Evolutionary conservation across 1,284 basidiomycete species (phyloP).

Genomic region (Heliocybe sulcata): DNA sequence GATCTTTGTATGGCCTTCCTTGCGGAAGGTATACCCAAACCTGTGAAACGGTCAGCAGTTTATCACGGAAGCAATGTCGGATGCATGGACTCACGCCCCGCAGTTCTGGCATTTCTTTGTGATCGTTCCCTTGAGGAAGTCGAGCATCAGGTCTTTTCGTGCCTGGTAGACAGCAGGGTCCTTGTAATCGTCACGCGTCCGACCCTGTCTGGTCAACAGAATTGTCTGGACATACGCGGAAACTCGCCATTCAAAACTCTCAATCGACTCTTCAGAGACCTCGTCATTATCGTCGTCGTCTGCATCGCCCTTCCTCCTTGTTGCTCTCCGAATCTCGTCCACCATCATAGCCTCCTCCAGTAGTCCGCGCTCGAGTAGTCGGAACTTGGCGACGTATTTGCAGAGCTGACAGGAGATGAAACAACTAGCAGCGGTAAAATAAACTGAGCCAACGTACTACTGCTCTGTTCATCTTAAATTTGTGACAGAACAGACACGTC

Average conservation of each 20-base stretch:
- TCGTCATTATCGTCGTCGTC: slow-evolving; percentile 35
- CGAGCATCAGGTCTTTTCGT: slow-evolving; percentile 76
- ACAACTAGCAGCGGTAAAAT: neutral
- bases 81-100: slow-evolving; percentile 57
- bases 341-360: slow-evolving; percentile 78
- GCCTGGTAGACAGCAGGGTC: slow-evolving; percentile 84
- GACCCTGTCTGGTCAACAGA: slow-evolving; percentile 48
- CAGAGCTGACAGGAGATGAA: slow-evolving; percentile 45
- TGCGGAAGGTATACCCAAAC: slow-evolving; percentile 82
- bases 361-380: slow-evolving; percentile 87
- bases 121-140: slow-evolving; percentile 74
- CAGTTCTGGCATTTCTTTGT: slow-evolving; percentile 77
- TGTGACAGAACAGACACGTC: slow-evolving; percentile 95
- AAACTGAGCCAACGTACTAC: slow-evolving; percentile 45
- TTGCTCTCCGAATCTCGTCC: slow-evolving; percentile 47
- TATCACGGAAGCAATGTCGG: slow-evolving; percentile 4
- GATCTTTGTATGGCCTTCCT: slow-evolving; percentile 92
- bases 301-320: slow-evolving; percentile 24
- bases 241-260: slow-evolving; percentile 64
- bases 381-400: slow-evolving; percentile 83
- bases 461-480: slow-evolving; percentile 79
- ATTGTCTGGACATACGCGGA: slow-evolving; percentile 68
- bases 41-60: slow-evolving; percentile 30
- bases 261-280: slow-evolving; percentile 43
- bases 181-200: slow-evolving; percentile 82